Base-by-base conservation (phyloP, 768 basidiomycete species). In the Macrolepiota fuliginosa region DNA sequence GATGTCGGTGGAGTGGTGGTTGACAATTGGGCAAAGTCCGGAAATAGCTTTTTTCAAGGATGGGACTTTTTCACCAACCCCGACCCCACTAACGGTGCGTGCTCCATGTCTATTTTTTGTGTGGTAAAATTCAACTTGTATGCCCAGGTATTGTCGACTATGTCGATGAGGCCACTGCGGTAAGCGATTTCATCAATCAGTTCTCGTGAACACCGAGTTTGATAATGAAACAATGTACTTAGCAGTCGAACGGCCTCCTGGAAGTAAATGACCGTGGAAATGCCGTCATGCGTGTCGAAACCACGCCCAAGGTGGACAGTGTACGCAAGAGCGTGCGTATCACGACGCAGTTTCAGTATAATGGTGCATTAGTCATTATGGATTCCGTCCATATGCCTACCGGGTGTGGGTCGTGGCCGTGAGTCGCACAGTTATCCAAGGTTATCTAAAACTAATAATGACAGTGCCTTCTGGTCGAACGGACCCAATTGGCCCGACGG, bases 371-470 rank as follows among this genome's bases (percentile, higher is more conserved):
- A 37, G 79, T 94, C 63, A 78, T 95, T 50, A 81, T 95, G 80
- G 93, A 96, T 73, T 83, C 92, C 25, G 80, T 86, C 25, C 94
- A 96, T 71, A 93, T 95, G 89, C 94, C 94, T 7, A 87, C 87
- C 0, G 94, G 94, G 13, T 96, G 94, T 73, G 94, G 88, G 39
- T 88, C 87, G 25, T 94, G 92, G 93, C 92, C 91, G 74, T 83
- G 59, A 72, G 80, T 80, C 6, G 47, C 27, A 46, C 54, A 52
- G 24, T 59, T 47, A 25, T 45, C 40, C 45, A 49, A 52, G 56
- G 10, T 36, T 52, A 9, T 56, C 36, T 37, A 50, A 12, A 5
- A 36, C 42, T 51, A 57, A 61, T 58, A 51, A 32, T 10, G 45
- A 53, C 56, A 82, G 81, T 54, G 81, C 81, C 6, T 81, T 79